A percentile compares a stretch with the other conserved stretches of the same genome.
These are phyloP conservation scores for Cystofilobasidium ferigula DNA, from an alignment of 768 basidiomycete species.

Conservation along the genomic window DNA sequence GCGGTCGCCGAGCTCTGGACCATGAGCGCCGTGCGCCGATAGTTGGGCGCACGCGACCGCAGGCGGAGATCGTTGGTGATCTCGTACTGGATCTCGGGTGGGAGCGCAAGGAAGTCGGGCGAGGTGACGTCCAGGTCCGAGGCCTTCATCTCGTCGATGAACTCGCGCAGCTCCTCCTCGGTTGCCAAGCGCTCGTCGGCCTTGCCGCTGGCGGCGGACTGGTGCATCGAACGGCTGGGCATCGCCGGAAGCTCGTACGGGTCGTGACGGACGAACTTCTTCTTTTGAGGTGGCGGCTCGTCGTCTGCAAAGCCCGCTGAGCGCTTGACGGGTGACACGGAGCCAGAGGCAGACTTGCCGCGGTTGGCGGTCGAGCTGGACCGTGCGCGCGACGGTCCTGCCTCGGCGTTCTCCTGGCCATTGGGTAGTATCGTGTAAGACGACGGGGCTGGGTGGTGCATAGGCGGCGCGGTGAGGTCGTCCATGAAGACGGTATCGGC, in stretches of 20 bases:
- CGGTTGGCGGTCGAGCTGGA: slow-evolving; percentile 23
- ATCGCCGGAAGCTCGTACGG: slow-evolving; percentile 79
- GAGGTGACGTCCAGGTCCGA: slow-evolving; percentile 90
- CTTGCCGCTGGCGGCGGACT: slow-evolving; percentile 32
- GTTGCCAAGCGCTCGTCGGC: slow-evolving; percentile 92
- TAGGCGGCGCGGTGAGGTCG: slow-evolving; percentile 46
- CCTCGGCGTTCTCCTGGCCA: slow-evolving; percentile 35
- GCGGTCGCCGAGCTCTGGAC: slow-evolving; percentile 63
- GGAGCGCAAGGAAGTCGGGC: slow-evolving; percentile 77
- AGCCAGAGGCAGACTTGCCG: slow-evolving; percentile 40
- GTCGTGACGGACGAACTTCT: slow-evolving; percentile 47
- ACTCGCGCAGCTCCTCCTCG: slow-evolving; percentile 80
- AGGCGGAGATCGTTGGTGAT: slow-evolving; percentile 90
- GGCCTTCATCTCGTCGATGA: slow-evolving; percentile 92
- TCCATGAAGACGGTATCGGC: slow-evolving; percentile 78
- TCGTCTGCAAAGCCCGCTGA: not conserved
- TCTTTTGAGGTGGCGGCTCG: slow-evolving; percentile 31
- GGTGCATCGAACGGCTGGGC: slow-evolving; percentile 47
- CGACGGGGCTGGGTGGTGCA: slow-evolving; percentile 38
- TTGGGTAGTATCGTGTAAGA: slow-evolving; percentile 43
- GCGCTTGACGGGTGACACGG: not conserved
- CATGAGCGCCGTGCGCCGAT: slow-evolving; percentile 86
- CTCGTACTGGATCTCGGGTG: slow-evolving; percentile 95
- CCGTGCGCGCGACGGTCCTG: slow-evolving; percentile 27
- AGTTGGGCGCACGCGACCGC: slow-evolving; percentile 87